Evolutionary conservation across 148 eudicot genomes (phyloP).

Genomic region (Oxyria digyna): DNA sequence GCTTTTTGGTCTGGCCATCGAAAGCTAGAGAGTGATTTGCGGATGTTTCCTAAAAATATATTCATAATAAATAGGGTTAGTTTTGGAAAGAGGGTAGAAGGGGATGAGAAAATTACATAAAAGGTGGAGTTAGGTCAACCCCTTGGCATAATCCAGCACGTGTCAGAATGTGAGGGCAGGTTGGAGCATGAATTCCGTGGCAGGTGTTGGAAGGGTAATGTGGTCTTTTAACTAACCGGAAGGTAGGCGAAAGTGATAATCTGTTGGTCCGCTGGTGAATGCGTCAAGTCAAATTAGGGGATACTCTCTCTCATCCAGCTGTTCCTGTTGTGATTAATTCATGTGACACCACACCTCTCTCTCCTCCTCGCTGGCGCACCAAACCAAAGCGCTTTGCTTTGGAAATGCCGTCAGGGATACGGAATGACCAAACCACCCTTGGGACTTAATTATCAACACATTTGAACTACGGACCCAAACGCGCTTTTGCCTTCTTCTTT

Average conservation of each 20-base stretch:
- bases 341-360: neutral
- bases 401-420: neutral
- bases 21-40: constrained; percentile 3
- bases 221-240: constrained; percentile 14
- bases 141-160: neutral
- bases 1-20: constrained; percentile 3
- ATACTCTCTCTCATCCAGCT: neutral
- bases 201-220: constrained; percentile 4
- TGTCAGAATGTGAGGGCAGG: neutral
- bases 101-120: too few species aligned
- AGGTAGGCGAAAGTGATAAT: constrained; percentile 16
- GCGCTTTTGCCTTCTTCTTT: neutral
- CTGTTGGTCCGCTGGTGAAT: neutral
- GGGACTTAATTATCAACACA: too few species aligned
- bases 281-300: constrained; percentile 10
- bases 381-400: constrained; percentile 1
- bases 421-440: neutral
- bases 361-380: neutral
- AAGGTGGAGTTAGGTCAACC: too few species aligned
- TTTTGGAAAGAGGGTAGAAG: too few species aligned
- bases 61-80: too few species aligned
- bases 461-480: too few species aligned
- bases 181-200: neutral
- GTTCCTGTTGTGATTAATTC: constrained; percentile 10
- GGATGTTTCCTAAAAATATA: neutral